Evolutionary conservation across 2,329 filamentous ascomycete genomes (phyloP).

Genomic region (Aspergillus pseudonomiae): DNA sequence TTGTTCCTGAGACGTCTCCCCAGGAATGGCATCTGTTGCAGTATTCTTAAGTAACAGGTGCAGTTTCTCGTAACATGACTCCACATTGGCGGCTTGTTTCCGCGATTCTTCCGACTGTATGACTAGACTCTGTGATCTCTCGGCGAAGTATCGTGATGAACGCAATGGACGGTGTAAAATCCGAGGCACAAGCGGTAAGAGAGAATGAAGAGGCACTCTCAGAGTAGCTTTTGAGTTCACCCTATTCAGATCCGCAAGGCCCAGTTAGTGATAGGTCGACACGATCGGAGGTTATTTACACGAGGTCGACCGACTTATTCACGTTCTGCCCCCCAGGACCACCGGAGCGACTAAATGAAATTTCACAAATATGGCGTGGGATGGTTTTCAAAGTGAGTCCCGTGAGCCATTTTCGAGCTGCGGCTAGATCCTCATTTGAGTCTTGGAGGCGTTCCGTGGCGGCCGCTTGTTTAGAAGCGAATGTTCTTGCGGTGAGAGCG

Average conservation of each 20-base stretch:
- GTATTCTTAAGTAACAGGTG: constrained; percentile 57
- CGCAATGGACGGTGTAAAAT: constrained; percentile 57
- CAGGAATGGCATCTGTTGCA: constrained; percentile 56
- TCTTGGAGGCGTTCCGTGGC: constrained; percentile 11
- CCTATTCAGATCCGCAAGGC: constrained; percentile 44
- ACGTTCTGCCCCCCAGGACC: constrained; percentile 70
- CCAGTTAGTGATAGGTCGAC: constrained; percentile 9
- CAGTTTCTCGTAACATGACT: constrained; percentile 62
- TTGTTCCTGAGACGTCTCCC: constrained; percentile 63
- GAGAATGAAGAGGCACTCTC: constrained; percentile 54
- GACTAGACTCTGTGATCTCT: constrained; percentile 56
- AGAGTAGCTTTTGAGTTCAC: constrained; percentile 70
- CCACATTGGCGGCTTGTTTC: constrained; percentile 63
- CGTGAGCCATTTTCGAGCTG: constrained; percentile 61
- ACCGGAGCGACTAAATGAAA: constrained; percentile 66
- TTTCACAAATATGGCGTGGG: constrained; percentile 58
- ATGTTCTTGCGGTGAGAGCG: constrained; percentile 25
- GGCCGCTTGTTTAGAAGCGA: constrained; percentile 30
- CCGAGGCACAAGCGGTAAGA: constrained; percentile 58
- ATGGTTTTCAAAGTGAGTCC: constrained; percentile 57
- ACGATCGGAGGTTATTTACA: background rate
- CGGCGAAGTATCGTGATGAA: constrained; percentile 58
- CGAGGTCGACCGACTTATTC: constrained; percentile 59
- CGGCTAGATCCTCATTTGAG: constrained; percentile 37
- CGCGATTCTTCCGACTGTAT: constrained; percentile 67